Conservation (phyloP, 495 filamentous ascomycete species). For the Neurospora sublineolata region DNA sequence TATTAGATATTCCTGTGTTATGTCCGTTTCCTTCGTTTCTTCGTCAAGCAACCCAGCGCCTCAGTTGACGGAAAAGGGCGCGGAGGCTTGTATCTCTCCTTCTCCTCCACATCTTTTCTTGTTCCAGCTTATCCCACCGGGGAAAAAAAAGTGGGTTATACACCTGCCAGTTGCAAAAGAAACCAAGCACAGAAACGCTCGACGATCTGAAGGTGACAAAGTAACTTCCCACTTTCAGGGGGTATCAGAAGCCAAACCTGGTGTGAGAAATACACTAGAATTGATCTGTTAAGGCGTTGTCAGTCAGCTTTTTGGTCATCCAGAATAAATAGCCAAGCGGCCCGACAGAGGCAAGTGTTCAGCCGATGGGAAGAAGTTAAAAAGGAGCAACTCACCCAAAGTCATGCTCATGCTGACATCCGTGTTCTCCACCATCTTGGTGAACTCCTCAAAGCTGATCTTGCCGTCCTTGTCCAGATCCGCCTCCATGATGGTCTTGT, state of each 20-base stretch:
- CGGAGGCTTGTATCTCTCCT: background rate
- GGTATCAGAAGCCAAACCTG: background rate
- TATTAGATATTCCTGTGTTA: background rate
- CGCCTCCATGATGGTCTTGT: slow-evolving; percentile 99
- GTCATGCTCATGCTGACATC: slow-evolving; percentile 98
- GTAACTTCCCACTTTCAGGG: background rate
- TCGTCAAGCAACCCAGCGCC: background rate
- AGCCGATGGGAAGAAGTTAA: background rate
- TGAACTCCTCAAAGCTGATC: slow-evolving; percentile 99
- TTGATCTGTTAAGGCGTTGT: background rate
- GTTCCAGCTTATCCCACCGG: background rate
- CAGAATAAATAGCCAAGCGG: background rate
- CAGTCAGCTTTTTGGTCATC: background rate
- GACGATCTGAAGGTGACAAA: background rate
- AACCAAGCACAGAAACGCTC: background rate
- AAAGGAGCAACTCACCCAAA: slow-evolving; percentile 51
- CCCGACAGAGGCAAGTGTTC: background rate
- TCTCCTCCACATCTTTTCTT: background rate
- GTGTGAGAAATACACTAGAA: background rate
- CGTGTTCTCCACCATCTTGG: slow-evolving; percentile 95
- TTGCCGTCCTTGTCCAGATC: slow-evolving; percentile 92
- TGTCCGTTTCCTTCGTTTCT: background rate
- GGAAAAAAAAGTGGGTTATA: background rate
- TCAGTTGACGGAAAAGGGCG: background rate
- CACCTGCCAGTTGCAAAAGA: background rate